Base-by-base conservation (phyloP, 1,284 basidiomycete genomes). In the Pulveroboletus ridleyi region DNA sequence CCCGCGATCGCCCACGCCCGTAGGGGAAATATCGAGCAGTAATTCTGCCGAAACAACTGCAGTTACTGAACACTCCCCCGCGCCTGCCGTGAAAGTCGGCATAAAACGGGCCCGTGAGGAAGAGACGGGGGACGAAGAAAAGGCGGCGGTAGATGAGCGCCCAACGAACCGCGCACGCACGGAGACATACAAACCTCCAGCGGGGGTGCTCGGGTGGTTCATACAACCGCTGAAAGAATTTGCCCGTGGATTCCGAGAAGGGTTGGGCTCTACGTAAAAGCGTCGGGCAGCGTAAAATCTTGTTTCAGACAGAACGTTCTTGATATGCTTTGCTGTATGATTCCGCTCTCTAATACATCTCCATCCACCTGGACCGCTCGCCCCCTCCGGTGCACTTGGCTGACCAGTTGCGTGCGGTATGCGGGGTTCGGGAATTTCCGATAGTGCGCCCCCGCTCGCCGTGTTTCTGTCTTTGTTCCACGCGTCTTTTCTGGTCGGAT, bases 241-340 rank as follows among this genome's bases (percentile, higher is more conserved):
- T 74, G 78, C 87, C 62, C 80, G 82, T 67, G 89, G 89, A 18
- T 89, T 90, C 78, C 84, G 83, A 69, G 86, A 88, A 75, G 87
- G 87, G 64, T 71, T 88, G 57, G 69, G 71, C 18, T 56, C 72
- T 54, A 71, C 72, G 71, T 74, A 73, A 69, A 64, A 56, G 49
- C 13, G 23, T 56, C 53, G 49, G 39, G 33, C 47, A 33, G 57
- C 49, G 61, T 59, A 47, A 62, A 59, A 57, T 49, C 52, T 55
- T 50, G 62, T 62, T 60, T 62, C 57, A n/a, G 18, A 33, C 15
- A 20, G 44, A 18, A 18, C 59, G 33, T 62, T 42, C 47, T 53
- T 58, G 52, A 42, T 23, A 23, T 64, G 22, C 49, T 29, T 49
- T 62, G 56, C 39, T 71, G 68, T 70, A 74, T 22, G 52, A 54